Percentiles rank a stretch among this genome's conserved stretches.
Conservation (phyloP, 768 basidiomycete genomes). For the Boletus huronensis region DNA sequence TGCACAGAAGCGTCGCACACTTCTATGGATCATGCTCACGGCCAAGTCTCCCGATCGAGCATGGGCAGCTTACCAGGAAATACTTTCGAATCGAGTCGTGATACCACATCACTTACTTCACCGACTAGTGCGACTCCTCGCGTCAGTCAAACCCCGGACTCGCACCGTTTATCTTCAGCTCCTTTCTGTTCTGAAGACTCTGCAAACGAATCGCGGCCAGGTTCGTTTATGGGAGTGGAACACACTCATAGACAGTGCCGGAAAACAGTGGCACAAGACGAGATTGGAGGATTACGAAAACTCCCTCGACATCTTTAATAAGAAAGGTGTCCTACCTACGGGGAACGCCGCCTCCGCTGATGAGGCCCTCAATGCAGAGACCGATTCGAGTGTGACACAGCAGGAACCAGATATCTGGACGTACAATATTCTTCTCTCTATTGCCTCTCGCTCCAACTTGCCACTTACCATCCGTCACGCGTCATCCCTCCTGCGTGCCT, state of each 20-base stretch:
- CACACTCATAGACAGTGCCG: constrained; percentile 63
- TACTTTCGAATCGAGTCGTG: constrained; percentile 23
- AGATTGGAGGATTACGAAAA: constrained; percentile 53
- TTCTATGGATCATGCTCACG: constrained; percentile 33
- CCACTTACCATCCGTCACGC: constrained; percentile 48
- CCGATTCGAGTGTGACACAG: not conserved
- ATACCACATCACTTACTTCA: constrained; percentile 50
- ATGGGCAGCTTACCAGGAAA: constrained; percentile 43
- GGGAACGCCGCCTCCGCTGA: constrained; percentile 6
- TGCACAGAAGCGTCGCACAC: constrained; percentile 20
- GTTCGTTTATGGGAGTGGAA: constrained; percentile 75
- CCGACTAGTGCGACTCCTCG: constrained; percentile 57
- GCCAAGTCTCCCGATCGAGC: constrained; percentile 33
- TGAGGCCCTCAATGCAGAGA: constrained; percentile 6
- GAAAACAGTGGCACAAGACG: constrained; percentile 61
- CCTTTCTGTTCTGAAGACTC: constrained; percentile 58
- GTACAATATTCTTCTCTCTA: constrained; percentile 61
- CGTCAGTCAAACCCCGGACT: constrained; percentile 50
- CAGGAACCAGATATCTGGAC: constrained; percentile 62
- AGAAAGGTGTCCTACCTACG: constrained; percentile 46
- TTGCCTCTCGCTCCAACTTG: constrained; percentile 54
- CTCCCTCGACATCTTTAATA: constrained; percentile 57
- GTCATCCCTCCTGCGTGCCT: constrained; percentile 47
- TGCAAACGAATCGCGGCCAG: constrained; percentile 52
- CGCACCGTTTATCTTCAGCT: constrained; percentile 60